phyloP scores from a whole-genome alignment of 1,284 basidiomycete species.

The Pholiota adiposa region DNA sequence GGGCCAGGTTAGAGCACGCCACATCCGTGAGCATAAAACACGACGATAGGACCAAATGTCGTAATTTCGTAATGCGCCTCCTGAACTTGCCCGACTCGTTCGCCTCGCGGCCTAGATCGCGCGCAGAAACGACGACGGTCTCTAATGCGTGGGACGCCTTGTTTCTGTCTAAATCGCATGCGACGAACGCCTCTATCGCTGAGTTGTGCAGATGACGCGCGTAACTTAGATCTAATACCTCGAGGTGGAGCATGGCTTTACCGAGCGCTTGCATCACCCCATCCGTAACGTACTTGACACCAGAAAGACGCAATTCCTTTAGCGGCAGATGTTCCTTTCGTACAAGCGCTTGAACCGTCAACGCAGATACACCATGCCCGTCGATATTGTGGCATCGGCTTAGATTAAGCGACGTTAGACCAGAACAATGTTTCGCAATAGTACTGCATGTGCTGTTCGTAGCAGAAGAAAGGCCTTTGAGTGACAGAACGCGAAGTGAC shows the following conservation, averaged over 20 bases:
- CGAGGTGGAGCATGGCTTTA: constrained; percentile 68
- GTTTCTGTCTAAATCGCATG: constrained; percentile 47
- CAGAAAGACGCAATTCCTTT: constrained; percentile 67
- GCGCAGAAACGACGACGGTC: constrained; percentile 57
- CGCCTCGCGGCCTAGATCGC: constrained; percentile 66
- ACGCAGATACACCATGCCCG: constrained; percentile 58
- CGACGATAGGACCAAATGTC: constrained; percentile 80
- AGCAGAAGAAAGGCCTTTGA: constrained; percentile 73
- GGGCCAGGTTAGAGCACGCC: constrained; percentile 73
- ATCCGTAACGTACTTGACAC: constrained; percentile 64
- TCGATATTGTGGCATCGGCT: constrained; percentile 75
- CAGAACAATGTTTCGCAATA: constrained; percentile 58
- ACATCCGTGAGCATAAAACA: constrained; percentile 77
- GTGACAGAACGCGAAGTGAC: constrained; percentile 57
- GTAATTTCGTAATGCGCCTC: constrained; percentile 70
- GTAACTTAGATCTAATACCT: constrained; percentile 84
- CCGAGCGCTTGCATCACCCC: constrained; percentile 64
- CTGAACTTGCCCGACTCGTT: constrained; percentile 53
- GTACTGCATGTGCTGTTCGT: constrained; percentile 75
- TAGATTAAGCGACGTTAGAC: constrained; percentile 70
- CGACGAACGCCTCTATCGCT: constrained; percentile 73
- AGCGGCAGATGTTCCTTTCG: constrained; percentile 52
- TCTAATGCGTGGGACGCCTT: constrained; percentile 31
- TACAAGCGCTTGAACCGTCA: constrained; percentile 45
- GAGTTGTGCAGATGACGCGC: constrained; percentile 74